Percentiles rank a stretch among this genome's conserved stretches.
Conservation (phyloP, 1,284 basidiomycete genomes). For the Bondarzewia mesenterica region DNA sequence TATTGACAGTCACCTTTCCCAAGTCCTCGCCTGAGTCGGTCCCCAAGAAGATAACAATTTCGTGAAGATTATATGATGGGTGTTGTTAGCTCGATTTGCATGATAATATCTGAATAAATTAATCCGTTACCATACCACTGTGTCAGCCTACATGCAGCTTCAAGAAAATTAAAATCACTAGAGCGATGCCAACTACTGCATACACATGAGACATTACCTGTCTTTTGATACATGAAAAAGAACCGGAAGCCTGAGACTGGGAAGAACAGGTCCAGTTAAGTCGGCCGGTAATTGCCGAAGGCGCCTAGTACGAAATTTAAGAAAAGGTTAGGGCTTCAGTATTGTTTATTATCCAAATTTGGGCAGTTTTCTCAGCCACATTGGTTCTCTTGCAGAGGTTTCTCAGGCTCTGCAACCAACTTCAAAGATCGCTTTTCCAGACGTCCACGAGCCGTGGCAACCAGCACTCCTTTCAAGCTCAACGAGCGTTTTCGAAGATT, state of each 20-base stretch:
- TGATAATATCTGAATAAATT: no score
- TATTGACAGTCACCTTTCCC: constrained; percentile 36
- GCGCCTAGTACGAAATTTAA: not conserved
- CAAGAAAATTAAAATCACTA: no score
- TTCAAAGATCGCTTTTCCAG: not conserved
- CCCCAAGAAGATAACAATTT: constrained; percentile 28
- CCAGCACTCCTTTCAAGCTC: not conserved
- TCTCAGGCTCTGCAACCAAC: no score
- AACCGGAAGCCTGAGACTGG: no score
- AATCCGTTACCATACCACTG: no score
- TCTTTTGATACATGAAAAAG: no score
- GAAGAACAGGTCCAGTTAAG: not conserved
- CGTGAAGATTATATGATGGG: no score
- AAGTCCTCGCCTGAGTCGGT: constrained; percentile 26
- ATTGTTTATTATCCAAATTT: not conserved
- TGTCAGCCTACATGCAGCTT: no score
- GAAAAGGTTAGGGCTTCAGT: no score
- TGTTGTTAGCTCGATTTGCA: no score
- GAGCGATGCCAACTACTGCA: no score
- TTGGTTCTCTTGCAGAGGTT: not conserved
- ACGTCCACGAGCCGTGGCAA: not conserved
- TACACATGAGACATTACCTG: no score
- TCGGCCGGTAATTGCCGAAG: not conserved
- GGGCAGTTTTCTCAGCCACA: not conserved
- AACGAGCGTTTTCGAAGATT: not conserved